Conservation (phyloP, 257 asterid species). For the Nicotiana sylvestris region DNA sequence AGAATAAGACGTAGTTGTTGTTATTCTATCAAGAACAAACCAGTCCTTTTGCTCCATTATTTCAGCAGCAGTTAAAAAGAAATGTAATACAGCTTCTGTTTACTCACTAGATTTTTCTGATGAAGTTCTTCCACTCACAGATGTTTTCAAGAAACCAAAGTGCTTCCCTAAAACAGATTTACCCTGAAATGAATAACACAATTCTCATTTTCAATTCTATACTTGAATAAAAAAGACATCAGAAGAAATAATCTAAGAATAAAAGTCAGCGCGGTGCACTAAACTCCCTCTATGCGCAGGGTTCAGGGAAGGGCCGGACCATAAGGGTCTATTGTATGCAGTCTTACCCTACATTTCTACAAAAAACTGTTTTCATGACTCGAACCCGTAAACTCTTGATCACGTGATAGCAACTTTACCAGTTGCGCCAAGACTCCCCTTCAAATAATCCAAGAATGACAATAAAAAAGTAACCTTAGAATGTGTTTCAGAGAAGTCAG, state of each 20-base stretch:
- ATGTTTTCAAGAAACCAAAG: conserved; percentile 27
- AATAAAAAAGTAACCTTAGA: conserved; percentile 39
- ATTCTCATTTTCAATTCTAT: background rate
- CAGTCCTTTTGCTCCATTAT: background rate
- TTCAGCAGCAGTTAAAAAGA: background rate
- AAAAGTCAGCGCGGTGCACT: no score
- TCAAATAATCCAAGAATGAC: background rate
- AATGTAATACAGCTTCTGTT: background rate
- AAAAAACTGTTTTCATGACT: no score
- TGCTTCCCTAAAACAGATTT: conserved; percentile 56
- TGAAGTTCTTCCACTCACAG: conserved; percentile 11
- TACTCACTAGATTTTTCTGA: conserved; percentile 15
- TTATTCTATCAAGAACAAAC: background rate
- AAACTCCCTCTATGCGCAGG: no score
- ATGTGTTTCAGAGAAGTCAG: conserved; percentile 38
- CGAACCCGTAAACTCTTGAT: no score
- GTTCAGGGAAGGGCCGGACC: no score
- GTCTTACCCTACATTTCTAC: no score
- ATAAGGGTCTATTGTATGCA: no score
- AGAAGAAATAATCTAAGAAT: background rate
- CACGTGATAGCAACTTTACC: no score
- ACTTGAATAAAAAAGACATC: background rate
- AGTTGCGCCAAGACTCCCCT: no score
- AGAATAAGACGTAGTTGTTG: background rate
- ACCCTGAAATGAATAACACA: conserved; percentile 32